Conservation (phyloP, 768 basidiomycete species). For the Panaeolus cyanescens region DNA sequence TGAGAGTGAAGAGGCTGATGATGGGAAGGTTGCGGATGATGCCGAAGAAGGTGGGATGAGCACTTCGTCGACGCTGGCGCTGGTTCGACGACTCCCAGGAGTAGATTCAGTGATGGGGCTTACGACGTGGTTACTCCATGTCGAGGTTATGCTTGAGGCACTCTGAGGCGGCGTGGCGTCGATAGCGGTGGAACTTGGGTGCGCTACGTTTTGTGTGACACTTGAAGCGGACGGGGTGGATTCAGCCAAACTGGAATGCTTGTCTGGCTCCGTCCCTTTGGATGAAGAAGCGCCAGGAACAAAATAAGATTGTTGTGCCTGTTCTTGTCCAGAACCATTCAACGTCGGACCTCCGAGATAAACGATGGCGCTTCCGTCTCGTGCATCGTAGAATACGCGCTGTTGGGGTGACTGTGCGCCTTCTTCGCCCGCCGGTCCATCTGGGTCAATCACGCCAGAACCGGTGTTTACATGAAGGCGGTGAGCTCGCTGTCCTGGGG, state of each 20-base stretch:
- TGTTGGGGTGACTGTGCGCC: background rate
- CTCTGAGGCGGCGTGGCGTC: background rate
- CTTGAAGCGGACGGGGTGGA: background rate
- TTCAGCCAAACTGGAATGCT: background rate
- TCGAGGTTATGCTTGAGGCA: background rate
- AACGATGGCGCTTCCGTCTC: background rate
- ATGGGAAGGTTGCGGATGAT: background rate
- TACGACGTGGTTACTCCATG: background rate
- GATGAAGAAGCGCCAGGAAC: background rate
- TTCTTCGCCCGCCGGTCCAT: background rate
- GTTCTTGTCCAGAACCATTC: background rate
- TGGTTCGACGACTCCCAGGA: background rate
- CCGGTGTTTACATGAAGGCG: background rate
- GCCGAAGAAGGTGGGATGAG: background rate
- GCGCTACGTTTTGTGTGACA: background rate
- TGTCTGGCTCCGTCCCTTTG: background rate
- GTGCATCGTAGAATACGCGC: background rate
- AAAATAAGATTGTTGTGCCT: background rate
- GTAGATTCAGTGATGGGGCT: background rate
- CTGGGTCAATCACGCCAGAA: background rate
- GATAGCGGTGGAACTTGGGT: background rate
- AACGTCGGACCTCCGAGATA: background rate
- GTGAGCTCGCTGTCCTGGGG: background rate
- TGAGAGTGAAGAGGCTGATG: background rate
- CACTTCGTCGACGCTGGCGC: background rate